phyloP scores from a whole-genome alignment of 345 rosid genomes.

The Lagerstroemia speciosa region DNA sequence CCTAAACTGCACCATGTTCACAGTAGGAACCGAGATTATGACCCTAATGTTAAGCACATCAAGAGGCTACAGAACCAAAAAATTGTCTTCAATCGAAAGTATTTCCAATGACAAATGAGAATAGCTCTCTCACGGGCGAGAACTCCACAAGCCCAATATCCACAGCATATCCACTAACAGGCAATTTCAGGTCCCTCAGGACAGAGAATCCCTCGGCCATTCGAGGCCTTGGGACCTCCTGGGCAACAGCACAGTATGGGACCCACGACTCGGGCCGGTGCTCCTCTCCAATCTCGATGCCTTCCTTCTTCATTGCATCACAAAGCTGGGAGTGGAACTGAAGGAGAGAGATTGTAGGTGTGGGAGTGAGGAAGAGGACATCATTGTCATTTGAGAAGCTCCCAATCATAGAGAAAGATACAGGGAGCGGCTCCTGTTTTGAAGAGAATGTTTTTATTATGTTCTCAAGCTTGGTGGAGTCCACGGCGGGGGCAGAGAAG shows the following conservation, averaged over 20 bases:
- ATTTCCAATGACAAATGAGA: slow-evolving; percentile 74
- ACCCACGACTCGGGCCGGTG: slow-evolving; percentile 61
- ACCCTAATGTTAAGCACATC: slow-evolving; percentile 4
- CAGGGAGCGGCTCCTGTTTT: slow-evolving; percentile 59
- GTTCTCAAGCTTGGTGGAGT: slow-evolving; percentile 65
- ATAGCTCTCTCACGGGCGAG: slow-evolving; percentile 77
- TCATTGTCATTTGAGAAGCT: slow-evolving; percentile 57
- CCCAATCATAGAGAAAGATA: slow-evolving; percentile 67
- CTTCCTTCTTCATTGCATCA: slow-evolving; percentile 75
- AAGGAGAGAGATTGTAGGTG: slow-evolving; percentile 61
- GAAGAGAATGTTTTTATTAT: slow-evolving; percentile 47
- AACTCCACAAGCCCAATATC: slow-evolving; percentile 88
- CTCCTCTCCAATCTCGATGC: slow-evolving; percentile 68
- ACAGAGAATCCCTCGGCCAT: slow-evolving; percentile 79
- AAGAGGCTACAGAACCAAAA: slow-evolving; percentile 4
- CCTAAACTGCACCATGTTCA: slow-evolving; percentile 1
- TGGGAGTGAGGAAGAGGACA: slow-evolving; percentile 63
- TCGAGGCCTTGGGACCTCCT: slow-evolving; percentile 66
- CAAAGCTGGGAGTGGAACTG: slow-evolving; percentile 66
- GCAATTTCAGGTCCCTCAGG: slow-evolving; percentile 84
- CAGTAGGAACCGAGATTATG: neutral
- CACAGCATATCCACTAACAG: slow-evolving; percentile 77
- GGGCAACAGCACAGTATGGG: slow-evolving; percentile 78
- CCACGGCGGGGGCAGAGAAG: slow-evolving; percentile 44
- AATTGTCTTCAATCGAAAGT: slow-evolving; percentile 35